These are phyloP conservation scores for Colletotrichum kahawae DNA, from an alignment of 2,329 filamentous ascomycete genomes.

Conservation along the genomic window DNA sequence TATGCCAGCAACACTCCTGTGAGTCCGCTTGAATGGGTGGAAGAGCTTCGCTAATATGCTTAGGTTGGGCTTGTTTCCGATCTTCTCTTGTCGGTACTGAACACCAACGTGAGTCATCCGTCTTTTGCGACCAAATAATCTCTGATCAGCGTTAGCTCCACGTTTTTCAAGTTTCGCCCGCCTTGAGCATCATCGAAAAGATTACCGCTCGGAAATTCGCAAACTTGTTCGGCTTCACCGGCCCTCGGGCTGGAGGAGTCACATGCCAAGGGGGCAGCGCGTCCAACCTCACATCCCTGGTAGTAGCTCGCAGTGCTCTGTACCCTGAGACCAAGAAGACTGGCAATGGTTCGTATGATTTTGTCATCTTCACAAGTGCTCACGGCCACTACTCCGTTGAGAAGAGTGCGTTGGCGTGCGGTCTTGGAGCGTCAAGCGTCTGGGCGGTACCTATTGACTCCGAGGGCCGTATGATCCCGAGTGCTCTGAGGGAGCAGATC, in stretches of 20 bases:
- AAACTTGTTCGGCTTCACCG: slow-evolving; percentile 75
- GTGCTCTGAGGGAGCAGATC: slow-evolving; percentile 68
- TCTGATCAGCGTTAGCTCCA: slow-evolving; percentile 62
- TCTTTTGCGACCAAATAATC: not conserved
- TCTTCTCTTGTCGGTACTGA: slow-evolving; percentile 81
- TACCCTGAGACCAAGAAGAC: slow-evolving; percentile 77
- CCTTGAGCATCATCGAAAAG: slow-evolving; percentile 87
- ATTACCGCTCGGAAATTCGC: slow-evolving; percentile 77
- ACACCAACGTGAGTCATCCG: slow-evolving; percentile 76
- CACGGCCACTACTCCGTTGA: slow-evolving; percentile 96
- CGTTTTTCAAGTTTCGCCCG: slow-evolving; percentile 92
- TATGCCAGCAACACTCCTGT: slow-evolving; percentile 90
- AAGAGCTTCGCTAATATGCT: not conserved
- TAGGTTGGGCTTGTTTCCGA: slow-evolving; percentile 85
- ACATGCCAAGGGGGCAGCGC: slow-evolving; percentile 83
- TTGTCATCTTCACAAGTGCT: slow-evolving; percentile 85
- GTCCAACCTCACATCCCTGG: slow-evolving; percentile 84
- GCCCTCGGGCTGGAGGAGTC: slow-evolving; percentile 74
- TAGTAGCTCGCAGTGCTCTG: slow-evolving; percentile 85
- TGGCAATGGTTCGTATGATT: slow-evolving; percentile 70
- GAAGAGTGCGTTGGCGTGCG: slow-evolving; percentile 91
- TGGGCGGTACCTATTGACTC: slow-evolving; percentile 76
- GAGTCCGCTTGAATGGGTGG: slow-evolving; percentile 25
- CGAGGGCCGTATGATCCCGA: slow-evolving; percentile 72
- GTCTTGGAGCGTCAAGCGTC: slow-evolving; percentile 78